Conservation (phyloP, 306 rosid genomes). For the Ziziphus jujuba region DNA sequence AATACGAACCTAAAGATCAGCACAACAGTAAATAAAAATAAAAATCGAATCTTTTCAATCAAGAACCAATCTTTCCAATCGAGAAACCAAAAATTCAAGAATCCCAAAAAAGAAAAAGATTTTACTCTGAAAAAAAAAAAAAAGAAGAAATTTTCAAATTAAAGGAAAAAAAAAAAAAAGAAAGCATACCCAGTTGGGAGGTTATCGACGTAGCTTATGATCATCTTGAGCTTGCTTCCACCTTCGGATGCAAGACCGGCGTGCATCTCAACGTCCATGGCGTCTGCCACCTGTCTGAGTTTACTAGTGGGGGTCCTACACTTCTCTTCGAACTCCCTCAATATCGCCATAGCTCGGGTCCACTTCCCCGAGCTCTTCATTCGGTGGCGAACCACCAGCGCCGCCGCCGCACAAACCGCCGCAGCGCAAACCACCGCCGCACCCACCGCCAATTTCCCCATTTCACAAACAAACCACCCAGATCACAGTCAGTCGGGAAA, state of each 20-base stretch:
- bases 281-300: constrained; percentile 76
- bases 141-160: background rate
- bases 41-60: background rate
- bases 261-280: constrained; percentile 94
- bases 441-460: constrained; percentile 71
- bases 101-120: background rate
- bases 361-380: constrained; percentile 54
- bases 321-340: constrained; percentile 68
- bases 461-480: constrained; percentile 16
- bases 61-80: background rate
- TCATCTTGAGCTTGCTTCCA: constrained; percentile 94
- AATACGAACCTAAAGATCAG: background rate
- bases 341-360: constrained; percentile 47
- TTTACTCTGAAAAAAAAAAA: background rate
- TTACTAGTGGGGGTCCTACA: constrained; percentile 66
- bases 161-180: background rate
- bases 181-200: constrained; percentile 81
- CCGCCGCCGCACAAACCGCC: constrained; percentile 59
- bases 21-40: background rate
- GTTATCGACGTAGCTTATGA: constrained; percentile 85
- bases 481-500: background rate
- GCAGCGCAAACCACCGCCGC: constrained; percentile 42
- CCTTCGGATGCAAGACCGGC: constrained; percentile 97
- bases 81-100: background rate
- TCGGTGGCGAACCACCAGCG: constrained; percentile 57